Evolutionary conservation across 495 filamentous ascomycete species (phyloP).

Genomic region (Lasiosphaeria ovina): DNA sequence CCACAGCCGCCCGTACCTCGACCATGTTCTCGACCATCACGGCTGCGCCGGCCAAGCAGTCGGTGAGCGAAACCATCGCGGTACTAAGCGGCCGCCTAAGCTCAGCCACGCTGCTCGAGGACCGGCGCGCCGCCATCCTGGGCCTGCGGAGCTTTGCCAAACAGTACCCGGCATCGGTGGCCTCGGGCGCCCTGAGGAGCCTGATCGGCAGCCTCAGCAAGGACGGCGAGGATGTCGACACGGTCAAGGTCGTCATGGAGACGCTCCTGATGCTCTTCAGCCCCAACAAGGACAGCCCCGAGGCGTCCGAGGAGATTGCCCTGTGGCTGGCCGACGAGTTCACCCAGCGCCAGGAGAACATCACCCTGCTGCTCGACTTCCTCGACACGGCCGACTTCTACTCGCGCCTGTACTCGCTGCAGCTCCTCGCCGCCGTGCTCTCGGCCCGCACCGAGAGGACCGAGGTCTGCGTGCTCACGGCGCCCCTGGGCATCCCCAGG

Average conservation of each 20-base stretch:
- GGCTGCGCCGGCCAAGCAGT: slow-evolving; percentile 92
- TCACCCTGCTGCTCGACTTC: slow-evolving; percentile 84
- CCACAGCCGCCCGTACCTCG: slow-evolving; percentile 4
- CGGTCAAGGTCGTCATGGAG: slow-evolving; percentile 89
- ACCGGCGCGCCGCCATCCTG: slow-evolving; percentile 87
- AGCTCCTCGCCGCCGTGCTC: slow-evolving; percentile 83
- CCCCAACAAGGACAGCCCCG: slow-evolving; percentile 61
- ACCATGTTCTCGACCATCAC: slow-evolving; percentile 81
- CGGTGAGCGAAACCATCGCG: slow-evolving; percentile 88
- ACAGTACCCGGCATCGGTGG: slow-evolving; percentile 93
- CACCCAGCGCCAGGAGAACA: slow-evolving; percentile 97
- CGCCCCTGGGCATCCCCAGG: slow-evolving; percentile 82
- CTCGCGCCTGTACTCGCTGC: slow-evolving; percentile 86
- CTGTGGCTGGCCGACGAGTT: slow-evolving; percentile 98
- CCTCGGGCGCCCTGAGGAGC: slow-evolving; percentile 80
- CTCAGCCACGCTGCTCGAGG: slow-evolving; percentile 86
- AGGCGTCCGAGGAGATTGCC: slow-evolving; percentile 95
- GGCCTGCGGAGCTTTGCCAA: slow-evolving; percentile 94
- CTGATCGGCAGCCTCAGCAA: slow-evolving; percentile 81
- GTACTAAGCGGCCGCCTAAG: slow-evolving; percentile 81
- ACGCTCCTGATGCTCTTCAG: slow-evolving; percentile 89
- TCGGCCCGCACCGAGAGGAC: slow-evolving; percentile 86
- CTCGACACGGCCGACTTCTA: slow-evolving; percentile 88
- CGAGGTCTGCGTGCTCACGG: slow-evolving; percentile 91
- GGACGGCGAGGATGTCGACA: slow-evolving; percentile 95